Evolutionary conservation across 2,329 filamentous ascomycete genomes (phyloP).

Genomic region (Penicillium sp.): DNA sequence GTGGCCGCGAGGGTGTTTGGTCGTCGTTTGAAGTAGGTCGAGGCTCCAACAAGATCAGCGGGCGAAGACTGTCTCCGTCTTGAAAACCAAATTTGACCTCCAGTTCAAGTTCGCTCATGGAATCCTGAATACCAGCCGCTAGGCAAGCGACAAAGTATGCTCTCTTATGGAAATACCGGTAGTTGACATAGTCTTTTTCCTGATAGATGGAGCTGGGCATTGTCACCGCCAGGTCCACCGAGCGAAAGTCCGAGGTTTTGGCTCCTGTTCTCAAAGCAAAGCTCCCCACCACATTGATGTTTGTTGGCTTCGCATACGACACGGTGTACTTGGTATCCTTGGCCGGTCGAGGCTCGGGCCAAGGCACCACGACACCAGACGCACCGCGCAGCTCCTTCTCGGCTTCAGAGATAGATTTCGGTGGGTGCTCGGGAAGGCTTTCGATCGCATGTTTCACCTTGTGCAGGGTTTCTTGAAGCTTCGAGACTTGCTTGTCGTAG

Average conservation of each 20-base stretch:
- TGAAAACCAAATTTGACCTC: slow-evolving; percentile 63
- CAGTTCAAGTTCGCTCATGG: slow-evolving; percentile 52
- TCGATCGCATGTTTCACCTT: slow-evolving; percentile 59
- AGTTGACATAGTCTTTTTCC: slow-evolving; percentile 89
- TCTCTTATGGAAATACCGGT: slow-evolving; percentile 91
- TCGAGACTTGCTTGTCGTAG: slow-evolving; percentile 56
- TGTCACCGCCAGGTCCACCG: slow-evolving; percentile 79
- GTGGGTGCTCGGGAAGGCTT: slow-evolving; percentile 50
- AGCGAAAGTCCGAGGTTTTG: slow-evolving; percentile 54
- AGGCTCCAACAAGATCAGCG: slow-evolving; percentile 56
- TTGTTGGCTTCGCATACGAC: slow-evolving; percentile 69
- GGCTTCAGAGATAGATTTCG: slow-evolving; percentile 62
- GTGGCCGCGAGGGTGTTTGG: slow-evolving; percentile 44
- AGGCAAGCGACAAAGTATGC: slow-evolving; percentile 88
- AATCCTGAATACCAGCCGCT: slow-evolving; percentile 64
- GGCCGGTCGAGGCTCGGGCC: slow-evolving; percentile 74
- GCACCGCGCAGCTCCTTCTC: slow-evolving; percentile 65
- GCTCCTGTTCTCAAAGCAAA: slow-evolving; percentile 74
- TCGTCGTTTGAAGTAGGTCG: slow-evolving; percentile 35
- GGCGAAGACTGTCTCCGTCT: slow-evolving; percentile 73
- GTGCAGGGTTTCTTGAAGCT: slow-evolving; percentile 55
- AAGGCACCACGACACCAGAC: slow-evolving; percentile 72
- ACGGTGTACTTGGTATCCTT: slow-evolving; percentile 80
- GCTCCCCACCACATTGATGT: slow-evolving; percentile 85
- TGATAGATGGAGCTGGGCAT: slow-evolving; percentile 81